Evolutionary conservation across 352 stramenopile genomes (phyloP), one percentile per base, ranked within the genome.

Genomic region (Ophiocytium majus): DNA sequence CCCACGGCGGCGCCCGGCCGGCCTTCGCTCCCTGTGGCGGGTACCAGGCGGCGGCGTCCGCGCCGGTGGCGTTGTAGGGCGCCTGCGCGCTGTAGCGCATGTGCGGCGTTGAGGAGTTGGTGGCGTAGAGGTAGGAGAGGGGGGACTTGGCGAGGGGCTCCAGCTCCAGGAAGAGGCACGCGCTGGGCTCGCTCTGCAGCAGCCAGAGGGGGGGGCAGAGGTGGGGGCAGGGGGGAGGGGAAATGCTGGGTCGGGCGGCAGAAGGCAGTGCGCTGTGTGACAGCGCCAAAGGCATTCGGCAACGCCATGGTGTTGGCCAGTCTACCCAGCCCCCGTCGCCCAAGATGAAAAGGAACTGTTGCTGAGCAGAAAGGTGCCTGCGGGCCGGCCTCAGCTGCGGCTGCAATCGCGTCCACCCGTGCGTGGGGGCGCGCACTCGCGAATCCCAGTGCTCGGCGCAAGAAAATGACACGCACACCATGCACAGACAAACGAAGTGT

Each of bases 51-150:
- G 36, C 79, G n/a, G 0, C 17, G 36, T 43, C 79, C 0, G 10
- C 5, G 34, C 32, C 17, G 49, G 80, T 81, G 1, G 82, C 74
- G n/a, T 28, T 74, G 49, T 86, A 83, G 17, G 23, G 19, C 5
- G 81, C 17, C 35, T 14, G 66, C 35, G 35, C 35, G 66, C 66
- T 78, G 66, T 78, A 78, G 32, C 66, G 66, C 66, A 78, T 78
- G 35, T 78, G 14, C 5, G 66, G 66, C 5, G 66, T 78, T 0
- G 89, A 88, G 35, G 86, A 91, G 80, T 88, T 90, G 84, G 96
- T 94, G 71, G 94, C 94, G 0, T 89, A 92, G 36, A 97, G 81
- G 89, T 98, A 98, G 50, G 95, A 92, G 83, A 95, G 98, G 9
- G 92, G 91, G 32, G 95, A 91, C 19, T 97, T 85, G 31, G 93